Conservation (phyloP, 495 filamentous ascomycete genomes). For the Penicillium desertorum region DNA sequence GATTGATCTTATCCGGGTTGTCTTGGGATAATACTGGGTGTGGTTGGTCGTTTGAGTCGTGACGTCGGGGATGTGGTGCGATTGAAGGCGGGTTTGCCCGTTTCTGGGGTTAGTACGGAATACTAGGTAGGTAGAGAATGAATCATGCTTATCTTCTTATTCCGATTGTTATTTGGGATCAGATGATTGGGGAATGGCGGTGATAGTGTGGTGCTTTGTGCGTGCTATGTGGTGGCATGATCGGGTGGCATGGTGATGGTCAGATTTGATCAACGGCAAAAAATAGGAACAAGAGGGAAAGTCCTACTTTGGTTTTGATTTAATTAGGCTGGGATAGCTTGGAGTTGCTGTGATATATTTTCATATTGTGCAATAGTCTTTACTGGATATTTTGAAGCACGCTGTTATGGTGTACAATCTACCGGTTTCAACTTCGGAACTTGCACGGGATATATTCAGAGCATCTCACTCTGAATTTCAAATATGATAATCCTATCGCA, state of each 20-base stretch:
- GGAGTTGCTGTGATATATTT: neutral
- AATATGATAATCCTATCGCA: neutral
- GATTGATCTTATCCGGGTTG: neutral
- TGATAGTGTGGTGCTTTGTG: neutral
- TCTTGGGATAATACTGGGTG: neutral
- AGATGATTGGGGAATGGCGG: neutral
- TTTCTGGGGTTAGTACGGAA: neutral
- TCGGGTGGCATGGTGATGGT: slow-evolving; percentile 12
- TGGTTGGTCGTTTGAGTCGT: neutral
- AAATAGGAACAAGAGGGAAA: neutral
- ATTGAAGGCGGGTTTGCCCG: neutral
- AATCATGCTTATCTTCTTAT: neutral
- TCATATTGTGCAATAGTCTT: neutral
- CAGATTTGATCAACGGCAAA: slow-evolving; percentile 8
- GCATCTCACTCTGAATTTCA: neutral
- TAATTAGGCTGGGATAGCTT: neutral
- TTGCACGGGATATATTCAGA: neutral
- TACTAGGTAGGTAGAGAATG: too few species aligned
- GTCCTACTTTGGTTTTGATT: neutral
- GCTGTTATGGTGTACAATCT: neutral
- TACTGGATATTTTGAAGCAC: neutral
- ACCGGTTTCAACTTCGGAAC: neutral
- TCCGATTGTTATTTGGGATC: slow-evolving; percentile 2
- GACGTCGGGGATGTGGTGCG: slow-evolving; percentile 1
- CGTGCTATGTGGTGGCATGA: neutral